Conservation (phyloP, 495 filamentous ascomycete genomes). For the Neurospora sp. region DNA sequence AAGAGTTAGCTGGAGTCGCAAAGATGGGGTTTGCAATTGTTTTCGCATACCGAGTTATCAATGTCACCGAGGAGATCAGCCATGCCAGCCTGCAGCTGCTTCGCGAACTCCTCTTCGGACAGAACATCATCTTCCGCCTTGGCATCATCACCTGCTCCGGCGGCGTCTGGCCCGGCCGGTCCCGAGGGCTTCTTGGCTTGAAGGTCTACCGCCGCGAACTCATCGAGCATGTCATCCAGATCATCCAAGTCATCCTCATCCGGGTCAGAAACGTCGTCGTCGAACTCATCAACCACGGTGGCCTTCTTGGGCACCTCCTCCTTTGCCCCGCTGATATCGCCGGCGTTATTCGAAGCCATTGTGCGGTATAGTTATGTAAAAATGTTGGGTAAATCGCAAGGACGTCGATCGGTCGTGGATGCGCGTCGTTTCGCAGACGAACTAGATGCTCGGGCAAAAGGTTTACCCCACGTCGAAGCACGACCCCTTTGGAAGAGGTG, state of each 20-base stretch:
- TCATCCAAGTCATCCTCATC: slow-evolving; percentile 87
- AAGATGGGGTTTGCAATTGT: background rate
- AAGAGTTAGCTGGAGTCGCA: slow-evolving; percentile 3
- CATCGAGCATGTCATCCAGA: slow-evolving; percentile 86
- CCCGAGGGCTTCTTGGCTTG: slow-evolving; percentile 38
- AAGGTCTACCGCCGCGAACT: slow-evolving; percentile 56
- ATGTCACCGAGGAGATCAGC: slow-evolving; percentile 65
- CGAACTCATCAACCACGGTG: slow-evolving; percentile 14
- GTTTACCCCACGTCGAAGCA: background rate
- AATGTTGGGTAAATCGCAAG: background rate
- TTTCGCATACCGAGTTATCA: slow-evolving; percentile 41
- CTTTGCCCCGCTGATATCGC: slow-evolving; percentile 7
- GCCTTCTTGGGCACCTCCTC: slow-evolving; percentile 6
- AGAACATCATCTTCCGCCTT: slow-evolving; percentile 22
- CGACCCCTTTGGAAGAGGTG: background rate
- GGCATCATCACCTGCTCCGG: slow-evolving; percentile 4
- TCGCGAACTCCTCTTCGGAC: slow-evolving; percentile 65
- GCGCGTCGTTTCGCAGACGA: background rate
- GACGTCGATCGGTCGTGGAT: background rate
- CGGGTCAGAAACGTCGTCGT: slow-evolving; percentile 52
- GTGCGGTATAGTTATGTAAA: background rate
- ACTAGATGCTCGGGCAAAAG: background rate
- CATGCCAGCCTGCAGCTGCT: slow-evolving; percentile 80
- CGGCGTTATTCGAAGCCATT: slow-evolving; percentile 11
- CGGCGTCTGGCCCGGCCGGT: slow-evolving; percentile 26